Conservation (phyloP, 73 alveolate species). For the Stentor coeruleus region DNA sequence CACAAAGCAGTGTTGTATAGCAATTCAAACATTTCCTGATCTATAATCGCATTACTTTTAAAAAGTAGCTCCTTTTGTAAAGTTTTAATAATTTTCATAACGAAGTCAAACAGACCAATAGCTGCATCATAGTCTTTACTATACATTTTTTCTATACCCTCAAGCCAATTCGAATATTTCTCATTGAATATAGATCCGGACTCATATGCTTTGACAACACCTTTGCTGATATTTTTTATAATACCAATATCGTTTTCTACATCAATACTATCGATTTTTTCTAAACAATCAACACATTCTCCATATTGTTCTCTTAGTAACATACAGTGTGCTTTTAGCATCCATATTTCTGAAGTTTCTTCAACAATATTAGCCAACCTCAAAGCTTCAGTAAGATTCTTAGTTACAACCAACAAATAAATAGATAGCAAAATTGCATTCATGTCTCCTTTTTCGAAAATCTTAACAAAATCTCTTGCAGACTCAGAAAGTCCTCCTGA, state of each 20-base stretch:
- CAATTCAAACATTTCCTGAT: constrained; percentile 12
- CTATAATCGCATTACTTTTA: not conserved
- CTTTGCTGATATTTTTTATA: not conserved
- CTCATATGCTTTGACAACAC: not conserved
- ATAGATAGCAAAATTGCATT: not conserved
- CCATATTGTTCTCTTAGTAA: not conserved
- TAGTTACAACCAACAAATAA: not conserved
- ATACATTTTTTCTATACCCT: not conserved
- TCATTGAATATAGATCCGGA: not conserved
- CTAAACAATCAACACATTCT: not conserved
- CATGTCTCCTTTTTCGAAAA: not conserved
- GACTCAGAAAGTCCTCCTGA: constrained; percentile 26
- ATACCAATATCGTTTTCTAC: not conserved
- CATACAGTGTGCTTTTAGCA: not conserved
- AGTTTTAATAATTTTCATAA: not conserved
- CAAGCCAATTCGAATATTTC: not conserved
- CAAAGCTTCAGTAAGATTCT: not conserved
- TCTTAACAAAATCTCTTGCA: constrained; percentile 22
- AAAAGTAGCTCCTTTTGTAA: not conserved
- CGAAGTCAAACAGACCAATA: not conserved
- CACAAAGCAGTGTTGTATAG: not conserved
- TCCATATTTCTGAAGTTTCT: not conserved
- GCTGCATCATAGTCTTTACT: not conserved
- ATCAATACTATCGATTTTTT: not conserved
- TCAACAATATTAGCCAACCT: not conserved